Conservation (phyloP, 2,329 filamentous ascomycete genomes). For the Botrytis fabae region DNA sequence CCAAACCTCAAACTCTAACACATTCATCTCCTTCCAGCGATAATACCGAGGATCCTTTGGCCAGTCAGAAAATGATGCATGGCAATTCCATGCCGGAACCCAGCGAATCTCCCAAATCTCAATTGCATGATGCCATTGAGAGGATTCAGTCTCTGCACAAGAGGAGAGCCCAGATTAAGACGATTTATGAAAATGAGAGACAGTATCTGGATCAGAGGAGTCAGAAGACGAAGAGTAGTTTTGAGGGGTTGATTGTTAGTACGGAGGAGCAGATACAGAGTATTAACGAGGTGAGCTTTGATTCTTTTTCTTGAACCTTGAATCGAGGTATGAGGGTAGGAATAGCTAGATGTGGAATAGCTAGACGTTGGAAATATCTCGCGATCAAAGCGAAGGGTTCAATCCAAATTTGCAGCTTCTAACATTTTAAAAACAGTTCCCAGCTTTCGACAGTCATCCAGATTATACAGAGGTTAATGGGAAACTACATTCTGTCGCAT, state of each 20-base stretch:
- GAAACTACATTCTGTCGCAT: slow-evolving; percentile 19
- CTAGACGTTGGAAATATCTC: background rate
- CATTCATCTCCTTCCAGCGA: slow-evolving; percentile 11
- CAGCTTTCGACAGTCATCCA: slow-evolving; percentile 24
- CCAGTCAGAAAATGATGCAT: slow-evolving; percentile 16
- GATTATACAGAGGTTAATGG: slow-evolving; percentile 24
- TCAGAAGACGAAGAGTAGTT: slow-evolving; percentile 23
- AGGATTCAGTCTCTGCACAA: slow-evolving; percentile 21
- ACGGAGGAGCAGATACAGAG: slow-evolving; percentile 26
- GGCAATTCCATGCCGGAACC: slow-evolving; percentile 20
- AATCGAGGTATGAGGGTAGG: background rate
- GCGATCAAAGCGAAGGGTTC: background rate
- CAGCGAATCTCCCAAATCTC: slow-evolving; percentile 14
- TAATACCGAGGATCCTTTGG: slow-evolving; percentile 8
- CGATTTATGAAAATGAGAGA: slow-evolving; percentile 23
- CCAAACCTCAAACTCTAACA: slow-evolving; percentile 17
- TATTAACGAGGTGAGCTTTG: slow-evolving; percentile 21
- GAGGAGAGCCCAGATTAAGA: slow-evolving; percentile 16
- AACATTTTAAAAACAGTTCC: slow-evolving; percentile 6
- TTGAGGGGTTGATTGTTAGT: slow-evolving; percentile 23
- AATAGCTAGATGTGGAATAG: background rate
- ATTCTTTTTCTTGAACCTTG: background rate
- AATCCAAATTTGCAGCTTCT: background rate
- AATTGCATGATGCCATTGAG: slow-evolving; percentile 23
- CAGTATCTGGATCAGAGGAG: slow-evolving; percentile 19